Percentiles rank a stretch among this genome's conserved stretches.
phyloP scores from a whole-genome alignment of 805 yeast genomes.

The Martiniozyma abietophila region DNA sequence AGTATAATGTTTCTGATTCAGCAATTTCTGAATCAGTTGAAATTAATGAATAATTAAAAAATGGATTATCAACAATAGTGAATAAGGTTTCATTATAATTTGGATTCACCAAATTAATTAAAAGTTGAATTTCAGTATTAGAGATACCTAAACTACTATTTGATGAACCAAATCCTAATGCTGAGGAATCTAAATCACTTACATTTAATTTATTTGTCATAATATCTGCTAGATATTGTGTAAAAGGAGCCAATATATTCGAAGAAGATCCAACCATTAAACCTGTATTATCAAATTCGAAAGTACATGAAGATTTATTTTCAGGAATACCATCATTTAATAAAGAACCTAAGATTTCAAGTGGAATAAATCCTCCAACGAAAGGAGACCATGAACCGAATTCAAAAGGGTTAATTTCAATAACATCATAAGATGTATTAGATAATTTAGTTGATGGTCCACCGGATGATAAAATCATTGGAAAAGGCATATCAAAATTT shows the following conservation, averaged over 20 bases:
- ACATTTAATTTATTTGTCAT: conserved; percentile 9
- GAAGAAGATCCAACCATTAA: conserved; percentile 73
- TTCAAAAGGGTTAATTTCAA: conserved; percentile 55
- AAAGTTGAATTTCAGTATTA: conserved; percentile 8
- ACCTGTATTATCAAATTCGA: conserved; percentile 70
- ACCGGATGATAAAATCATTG: conserved; percentile 52
- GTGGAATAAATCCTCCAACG: conserved; percentile 51
- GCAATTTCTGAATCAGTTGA: conserved; percentile 22
- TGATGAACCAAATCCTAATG: conserved; percentile 16
- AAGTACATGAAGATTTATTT: conserved; percentile 37
- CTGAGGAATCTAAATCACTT: conserved; percentile 5
- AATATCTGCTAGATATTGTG: conserved; percentile 10
- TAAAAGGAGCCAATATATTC: conserved; percentile 38
- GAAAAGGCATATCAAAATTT: conserved; percentile 60
- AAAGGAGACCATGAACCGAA: conserved; percentile 82
- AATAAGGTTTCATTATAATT: conserved; percentile 36
- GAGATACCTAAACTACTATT: conserved; percentile 11
- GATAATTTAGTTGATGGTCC: conserved; percentile 42
- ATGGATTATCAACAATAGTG: conserved; percentile 36
- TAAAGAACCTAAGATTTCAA: conserved; percentile 57
- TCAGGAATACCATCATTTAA: conserved; percentile 48
- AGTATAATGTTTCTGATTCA: conserved; percentile 12
- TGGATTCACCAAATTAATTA: conserved; percentile 31
- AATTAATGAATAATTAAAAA: conserved; percentile 26
- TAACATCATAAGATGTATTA: conserved; percentile 48